Conservation (phyloP, 1,284 basidiomycete genomes). For the Ceratobasidium sp. region DNA sequence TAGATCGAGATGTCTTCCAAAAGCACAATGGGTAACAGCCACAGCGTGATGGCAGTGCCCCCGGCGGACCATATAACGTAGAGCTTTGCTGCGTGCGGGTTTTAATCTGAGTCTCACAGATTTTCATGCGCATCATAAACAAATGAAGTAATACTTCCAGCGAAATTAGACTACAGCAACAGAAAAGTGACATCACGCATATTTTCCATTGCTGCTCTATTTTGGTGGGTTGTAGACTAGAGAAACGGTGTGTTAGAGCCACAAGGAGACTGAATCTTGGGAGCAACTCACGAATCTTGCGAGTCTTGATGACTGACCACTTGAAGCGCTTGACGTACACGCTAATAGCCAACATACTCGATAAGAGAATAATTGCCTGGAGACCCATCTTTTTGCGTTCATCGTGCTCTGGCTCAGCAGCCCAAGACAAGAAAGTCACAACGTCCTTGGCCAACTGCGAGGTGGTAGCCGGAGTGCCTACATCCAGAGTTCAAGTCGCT, state of each 20-base stretch:
- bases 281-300: conserved; percentile 78
- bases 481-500: conserved; percentile 18
- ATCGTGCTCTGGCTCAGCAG: conserved; percentile 97
- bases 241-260: conserved; percentile 43
- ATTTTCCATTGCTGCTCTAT: conserved; percentile 24
- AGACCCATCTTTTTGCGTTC: conserved; percentile 95
- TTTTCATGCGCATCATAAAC: conserved; percentile 12
- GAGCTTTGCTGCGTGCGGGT: no score
- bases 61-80: neutral
- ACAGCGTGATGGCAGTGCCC: neutral
- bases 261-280: neutral
- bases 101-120: neutral
- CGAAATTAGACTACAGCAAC: conserved; percentile 23
- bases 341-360: conserved; percentile 77
- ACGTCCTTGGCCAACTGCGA: conserved; percentile 99
- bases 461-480: conserved; percentile 93
- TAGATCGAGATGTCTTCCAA: conserved; percentile 1
- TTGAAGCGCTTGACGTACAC: conserved; percentile 95
- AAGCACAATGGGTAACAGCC: neutral
- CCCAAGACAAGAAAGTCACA: conserved; percentile 91
- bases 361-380: conserved; percentile 90
- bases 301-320: conserved; percentile 89
- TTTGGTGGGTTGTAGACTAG: conserved; percentile 62
- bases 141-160: conserved; percentile 26
- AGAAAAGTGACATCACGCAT: neutral